A percentile compares a stretch with the other conserved stretches of the same genome.
Conservation (phyloP, 2,329 filamentous ascomycete genomes). For the Rhinocladiella similis region DNA sequence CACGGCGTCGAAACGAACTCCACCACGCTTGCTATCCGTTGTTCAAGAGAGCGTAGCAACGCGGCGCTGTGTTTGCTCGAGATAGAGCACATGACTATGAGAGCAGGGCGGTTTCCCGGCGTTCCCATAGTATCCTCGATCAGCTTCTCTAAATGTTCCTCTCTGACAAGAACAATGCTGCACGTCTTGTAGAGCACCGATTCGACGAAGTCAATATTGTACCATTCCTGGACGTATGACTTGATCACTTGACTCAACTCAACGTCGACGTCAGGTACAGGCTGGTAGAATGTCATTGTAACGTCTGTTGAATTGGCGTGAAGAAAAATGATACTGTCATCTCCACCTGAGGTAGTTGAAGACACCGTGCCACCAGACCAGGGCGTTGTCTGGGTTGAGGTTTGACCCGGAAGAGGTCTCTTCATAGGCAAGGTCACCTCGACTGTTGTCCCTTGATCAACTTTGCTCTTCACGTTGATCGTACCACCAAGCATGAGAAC, state of each 20-base stretch:
- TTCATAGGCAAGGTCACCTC: constrained; percentile 17
- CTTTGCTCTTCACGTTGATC: constrained; percentile 49
- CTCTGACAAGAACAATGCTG: constrained; percentile 16
- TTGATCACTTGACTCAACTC: constrained; percentile 4
- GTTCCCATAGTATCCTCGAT: constrained; percentile 6
- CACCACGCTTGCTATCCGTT: constrained; percentile 17
- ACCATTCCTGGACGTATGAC: constrained; percentile 18
- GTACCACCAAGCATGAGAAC: constrained; percentile 57
- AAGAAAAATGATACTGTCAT: constrained; percentile 10
- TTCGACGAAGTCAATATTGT: constrained; percentile 13
- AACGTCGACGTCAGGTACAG: constrained; percentile 1
- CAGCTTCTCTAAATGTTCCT: constrained; percentile 14
- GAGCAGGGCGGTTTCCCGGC: constrained; percentile 7
- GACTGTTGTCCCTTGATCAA: constrained; percentile 20
- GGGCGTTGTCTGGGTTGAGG: constrained; percentile 15
- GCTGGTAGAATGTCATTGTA: constrained; percentile 12
- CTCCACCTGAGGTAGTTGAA: constrained; percentile 9
- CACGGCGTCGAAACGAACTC: constrained; percentile 21
- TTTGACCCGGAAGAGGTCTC: constrained; percentile 16
- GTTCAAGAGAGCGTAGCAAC: constrained; percentile 12
- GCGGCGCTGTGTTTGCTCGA: constrained; percentile 14
- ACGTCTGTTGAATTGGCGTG: constrained; percentile 5
- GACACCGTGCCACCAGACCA: constrained; percentile 12
- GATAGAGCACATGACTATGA: constrained; percentile 19
- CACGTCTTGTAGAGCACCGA: constrained; percentile 8